Evolutionary conservation across 208 protist genomes (phyloP).

Genomic region (Acanthamoeba sp.): DNA sequence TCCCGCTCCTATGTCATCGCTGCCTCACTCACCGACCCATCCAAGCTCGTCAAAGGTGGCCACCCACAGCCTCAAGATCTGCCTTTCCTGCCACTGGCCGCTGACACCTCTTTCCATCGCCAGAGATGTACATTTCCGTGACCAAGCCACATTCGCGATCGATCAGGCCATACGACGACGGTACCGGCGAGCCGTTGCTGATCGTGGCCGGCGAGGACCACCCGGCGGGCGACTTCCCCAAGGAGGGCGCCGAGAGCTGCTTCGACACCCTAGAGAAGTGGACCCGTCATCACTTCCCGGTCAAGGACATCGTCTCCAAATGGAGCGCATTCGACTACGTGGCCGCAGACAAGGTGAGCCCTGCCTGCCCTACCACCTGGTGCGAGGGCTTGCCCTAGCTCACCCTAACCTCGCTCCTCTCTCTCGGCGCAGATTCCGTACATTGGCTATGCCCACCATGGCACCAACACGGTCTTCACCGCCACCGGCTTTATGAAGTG

Average conservation of each 20-base stretch:
- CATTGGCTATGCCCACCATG: slow-evolving; percentile 49
- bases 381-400: too few species aligned
- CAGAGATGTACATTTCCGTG: slow-evolving; percentile 52
- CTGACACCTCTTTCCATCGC: background rate
- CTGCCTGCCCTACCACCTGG: too few species aligned
- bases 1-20: slow-evolving; percentile 28
- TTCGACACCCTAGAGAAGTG: background rate
- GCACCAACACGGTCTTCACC: slow-evolving; percentile 52
- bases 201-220: slow-evolving; percentile 16
- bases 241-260: slow-evolving; percentile 27
- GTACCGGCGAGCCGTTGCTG: slow-evolving; percentile 18
- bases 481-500: slow-evolving; percentile 68
- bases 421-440: background rate
- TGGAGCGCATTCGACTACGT: slow-evolving; percentile 60
- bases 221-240: slow-evolving; percentile 51
- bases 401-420: too few species aligned
- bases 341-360: slow-evolving; percentile 9
- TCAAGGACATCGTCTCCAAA: background rate
- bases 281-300: slow-evolving; percentile 39
- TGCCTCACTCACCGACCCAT: background rate
- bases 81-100: background rate
- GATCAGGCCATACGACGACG: slow-evolving; percentile 6
- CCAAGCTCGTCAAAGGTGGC: slow-evolving; percentile 32
- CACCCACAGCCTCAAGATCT: background rate
- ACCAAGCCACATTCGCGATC: slow-evolving; percentile 1